Evolutionary conservation across 345 rosid genomes (phyloP).

Genomic region (Camelina hispida): DNA sequence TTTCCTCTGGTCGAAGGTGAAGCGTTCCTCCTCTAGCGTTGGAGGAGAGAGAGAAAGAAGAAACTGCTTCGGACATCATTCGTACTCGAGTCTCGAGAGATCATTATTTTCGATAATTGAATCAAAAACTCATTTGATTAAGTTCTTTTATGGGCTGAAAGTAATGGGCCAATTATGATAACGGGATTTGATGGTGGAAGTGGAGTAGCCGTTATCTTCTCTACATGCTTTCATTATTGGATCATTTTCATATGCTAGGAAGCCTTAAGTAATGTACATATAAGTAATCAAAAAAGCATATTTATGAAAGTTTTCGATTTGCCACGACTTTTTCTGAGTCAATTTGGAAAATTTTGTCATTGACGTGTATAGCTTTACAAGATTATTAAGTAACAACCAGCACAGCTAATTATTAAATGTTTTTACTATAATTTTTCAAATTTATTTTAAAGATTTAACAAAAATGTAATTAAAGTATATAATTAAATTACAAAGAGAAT

Average conservation of each 20-base stretch:
- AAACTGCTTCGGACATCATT: neutral
- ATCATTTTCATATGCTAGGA: neutral
- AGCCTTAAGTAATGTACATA: neutral
- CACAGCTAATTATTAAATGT: too few species aligned
- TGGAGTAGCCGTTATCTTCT: neutral
- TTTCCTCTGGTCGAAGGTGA: slow-evolving; percentile 28
- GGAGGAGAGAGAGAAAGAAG: slow-evolving; percentile 5
- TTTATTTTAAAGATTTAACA: too few species aligned
- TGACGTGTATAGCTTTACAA: slow-evolving; percentile 31
- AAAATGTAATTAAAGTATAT: too few species aligned
- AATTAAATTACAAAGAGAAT: too few species aligned
- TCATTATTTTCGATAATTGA: neutral
- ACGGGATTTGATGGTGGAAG: neutral
- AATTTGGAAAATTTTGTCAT: neutral
- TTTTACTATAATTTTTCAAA: too few species aligned
- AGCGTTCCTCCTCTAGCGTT: neutral
- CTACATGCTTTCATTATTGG: neutral
- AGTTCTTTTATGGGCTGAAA: neutral
- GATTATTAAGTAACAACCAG: too few species aligned
- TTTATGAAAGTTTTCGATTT: neutral
- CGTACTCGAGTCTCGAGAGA: too few species aligned
- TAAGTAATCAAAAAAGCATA: neutral
- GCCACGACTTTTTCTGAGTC: slow-evolving; percentile 36
- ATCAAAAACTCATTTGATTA: neutral
- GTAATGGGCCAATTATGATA: too few species aligned